phyloP scores from a whole-genome alignment of 2,329 filamentous ascomycete genomes.

The Hymenoscyphus linearis region DNA sequence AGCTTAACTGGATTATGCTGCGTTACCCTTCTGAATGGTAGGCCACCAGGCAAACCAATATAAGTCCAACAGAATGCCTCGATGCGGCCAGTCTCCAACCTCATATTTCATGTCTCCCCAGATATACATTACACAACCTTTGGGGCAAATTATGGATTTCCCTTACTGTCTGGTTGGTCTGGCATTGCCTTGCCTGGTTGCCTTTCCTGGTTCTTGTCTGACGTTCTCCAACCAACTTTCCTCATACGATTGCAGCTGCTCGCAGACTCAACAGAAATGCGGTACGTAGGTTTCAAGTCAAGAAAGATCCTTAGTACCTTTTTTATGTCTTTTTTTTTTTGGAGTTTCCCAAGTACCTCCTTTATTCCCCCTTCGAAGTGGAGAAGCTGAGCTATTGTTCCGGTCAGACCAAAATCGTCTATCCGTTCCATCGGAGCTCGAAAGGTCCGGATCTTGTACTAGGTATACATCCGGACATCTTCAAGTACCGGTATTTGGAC shows the following conservation, averaged over 20 bases:
- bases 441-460: neutral
- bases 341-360: neutral
- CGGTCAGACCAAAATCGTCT: neutral
- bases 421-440: neutral
- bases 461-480: neutral
- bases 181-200: too few species aligned
- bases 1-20: neutral
- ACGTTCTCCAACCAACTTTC: neutral
- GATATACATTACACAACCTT: neutral
- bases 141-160: neutral
- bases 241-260: neutral
- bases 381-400: neutral
- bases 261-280: neutral
- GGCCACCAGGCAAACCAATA: neutral
- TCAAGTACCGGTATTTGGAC: neutral
- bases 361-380: neutral
- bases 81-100: neutral
- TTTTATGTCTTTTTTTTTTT: neutral
- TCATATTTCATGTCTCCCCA: neutral
- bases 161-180: neutral
- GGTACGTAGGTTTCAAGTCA: neutral
- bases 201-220: neutral
- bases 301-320: neutral
- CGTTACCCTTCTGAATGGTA: conserved; percentile 1
- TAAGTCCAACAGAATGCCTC: neutral